Evolutionary conservation across 2,329 filamentous ascomycete species (phyloP).

Genomic region (Lasiodiplodia citricola): DNA sequence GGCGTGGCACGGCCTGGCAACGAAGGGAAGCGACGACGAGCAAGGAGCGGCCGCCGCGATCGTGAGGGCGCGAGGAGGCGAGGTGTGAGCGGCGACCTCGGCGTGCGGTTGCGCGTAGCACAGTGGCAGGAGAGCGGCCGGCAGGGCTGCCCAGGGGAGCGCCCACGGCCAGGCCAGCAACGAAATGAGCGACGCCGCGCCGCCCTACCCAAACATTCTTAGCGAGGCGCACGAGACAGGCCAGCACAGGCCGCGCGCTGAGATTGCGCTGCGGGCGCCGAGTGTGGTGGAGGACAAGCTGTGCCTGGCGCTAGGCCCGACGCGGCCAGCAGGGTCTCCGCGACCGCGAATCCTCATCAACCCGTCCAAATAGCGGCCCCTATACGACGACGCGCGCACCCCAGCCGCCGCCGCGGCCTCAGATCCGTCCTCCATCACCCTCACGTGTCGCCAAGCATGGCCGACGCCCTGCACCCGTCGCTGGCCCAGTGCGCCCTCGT

Average conservation of each 20-base stretch:
- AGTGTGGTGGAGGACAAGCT: background rate
- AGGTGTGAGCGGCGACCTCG: slow-evolving; percentile 7
- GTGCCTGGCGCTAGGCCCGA: slow-evolving; percentile 14
- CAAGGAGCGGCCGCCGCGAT: slow-evolving; percentile 20
- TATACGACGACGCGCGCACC: slow-evolving; percentile 1
- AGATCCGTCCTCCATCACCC: background rate
- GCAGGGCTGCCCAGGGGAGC: slow-evolving; percentile 2
- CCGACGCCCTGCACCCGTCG: slow-evolving; percentile 69
- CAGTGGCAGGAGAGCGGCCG: background rate
- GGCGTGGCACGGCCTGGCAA: slow-evolving; percentile 17
- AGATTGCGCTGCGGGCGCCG: slow-evolving; percentile 14
- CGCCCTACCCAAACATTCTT: slow-evolving; percentile 21
- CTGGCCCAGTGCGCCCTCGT: slow-evolving; percentile 86
- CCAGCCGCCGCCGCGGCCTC: slow-evolving; percentile 1
- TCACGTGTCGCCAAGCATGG: slow-evolving; percentile 23
- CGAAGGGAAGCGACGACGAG: slow-evolving; percentile 9
- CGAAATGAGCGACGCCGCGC: slow-evolving; percentile 22
- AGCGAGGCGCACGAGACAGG: slow-evolving; percentile 22
- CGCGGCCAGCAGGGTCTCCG: background rate
- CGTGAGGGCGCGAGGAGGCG: slow-evolving; percentile 3
- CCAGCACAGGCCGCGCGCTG: slow-evolving; percentile 8
- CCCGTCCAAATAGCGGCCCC: slow-evolving; percentile 14
- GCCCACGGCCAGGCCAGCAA: background rate
- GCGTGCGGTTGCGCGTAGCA: slow-evolving; percentile 1
- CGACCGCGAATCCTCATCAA: slow-evolving; percentile 14